These are phyloP conservation scores for Pythium sp. DNA, from an alignment of 352 stramenopile genomes.

Conservation along the genomic window DNA sequence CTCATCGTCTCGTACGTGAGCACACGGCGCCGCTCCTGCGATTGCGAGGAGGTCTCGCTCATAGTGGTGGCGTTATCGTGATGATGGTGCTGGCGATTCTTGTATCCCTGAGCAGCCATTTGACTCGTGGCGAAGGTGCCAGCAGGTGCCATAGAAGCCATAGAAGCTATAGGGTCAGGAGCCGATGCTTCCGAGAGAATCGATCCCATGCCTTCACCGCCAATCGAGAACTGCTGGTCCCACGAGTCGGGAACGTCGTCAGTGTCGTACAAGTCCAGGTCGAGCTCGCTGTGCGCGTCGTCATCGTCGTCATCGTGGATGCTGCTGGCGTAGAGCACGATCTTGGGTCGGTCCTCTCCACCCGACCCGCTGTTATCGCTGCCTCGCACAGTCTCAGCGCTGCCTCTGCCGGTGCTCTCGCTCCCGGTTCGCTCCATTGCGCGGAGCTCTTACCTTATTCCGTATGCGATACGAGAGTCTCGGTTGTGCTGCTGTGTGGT, in stretches of 20 bases:
- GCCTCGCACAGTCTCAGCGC: conserved; percentile 1
- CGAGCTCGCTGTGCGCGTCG: conserved; percentile 51
- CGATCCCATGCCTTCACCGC: conserved; percentile 5
- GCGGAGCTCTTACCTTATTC: not conserved
- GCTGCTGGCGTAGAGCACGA: conserved; percentile 16
- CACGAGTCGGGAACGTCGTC: conserved; percentile 33
- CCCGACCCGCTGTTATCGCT: conserved; percentile 10
- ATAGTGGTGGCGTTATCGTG: not conserved
- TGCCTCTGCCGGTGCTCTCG: not conserved
- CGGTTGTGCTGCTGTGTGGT: too few relatives aligned
- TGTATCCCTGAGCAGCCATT: not conserved
- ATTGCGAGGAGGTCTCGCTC: conserved; percentile 14
- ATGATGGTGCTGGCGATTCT: not conserved
- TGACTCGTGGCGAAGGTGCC: not conserved
- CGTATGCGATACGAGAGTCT: not conserved
- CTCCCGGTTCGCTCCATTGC: conserved; percentile 11
- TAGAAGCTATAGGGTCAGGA: not conserved
- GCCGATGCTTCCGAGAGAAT: conserved; percentile 12
- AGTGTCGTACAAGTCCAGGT: conserved; percentile 60
- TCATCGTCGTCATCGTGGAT: conserved; percentile 30
- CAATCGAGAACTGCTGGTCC: conserved; percentile 21
- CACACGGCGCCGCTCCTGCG: conserved; percentile 14
- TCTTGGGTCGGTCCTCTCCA: conserved; percentile 8
- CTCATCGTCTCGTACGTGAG: conserved; percentile 12
- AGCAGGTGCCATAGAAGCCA: not conserved